Evolutionary conservation across 108 stramenopile species (phyloP).

Genomic region (Fistulifera solaris): DNA sequence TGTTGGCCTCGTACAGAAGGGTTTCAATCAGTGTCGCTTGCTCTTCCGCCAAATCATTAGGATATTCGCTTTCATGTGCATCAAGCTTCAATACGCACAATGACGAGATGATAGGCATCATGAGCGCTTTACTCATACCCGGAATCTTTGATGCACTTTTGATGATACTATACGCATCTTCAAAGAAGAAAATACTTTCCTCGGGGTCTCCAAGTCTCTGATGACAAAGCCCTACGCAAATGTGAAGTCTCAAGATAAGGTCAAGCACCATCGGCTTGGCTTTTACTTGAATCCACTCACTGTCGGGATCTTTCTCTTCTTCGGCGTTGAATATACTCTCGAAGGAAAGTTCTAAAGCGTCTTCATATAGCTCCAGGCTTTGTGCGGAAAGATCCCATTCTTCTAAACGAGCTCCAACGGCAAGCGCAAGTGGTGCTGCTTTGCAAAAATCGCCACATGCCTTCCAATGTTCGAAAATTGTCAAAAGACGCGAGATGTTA

Average conservation of each 20-base stretch:
- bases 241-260: conserved; percentile 20
- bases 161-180: conserved; percentile 20
- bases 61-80: conserved; percentile 2
- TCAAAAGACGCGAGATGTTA: conserved; percentile 18
- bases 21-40: conserved; percentile 29
- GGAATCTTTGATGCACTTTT: conserved; percentile 15
- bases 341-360: conserved; percentile 16
- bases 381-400: conserved; percentile 14
- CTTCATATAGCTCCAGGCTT: conserved; percentile 14
- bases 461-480: conserved; percentile 52
- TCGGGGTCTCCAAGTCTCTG: conserved; percentile 10
- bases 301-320: background rate
- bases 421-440: conserved; percentile 30
- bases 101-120: conserved; percentile 21
- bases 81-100: conserved; percentile 12
- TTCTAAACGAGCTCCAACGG: conserved; percentile 26
- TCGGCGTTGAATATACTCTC: conserved; percentile 11
- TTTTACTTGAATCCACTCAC: conserved; percentile 14
- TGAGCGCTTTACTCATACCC: conserved; percentile 8
- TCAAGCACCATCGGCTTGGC: conserved; percentile 17
- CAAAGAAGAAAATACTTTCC: conserved; percentile 11
- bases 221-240: conserved; percentile 20
- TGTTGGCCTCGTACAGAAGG: conserved; percentile 46
- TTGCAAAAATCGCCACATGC: conserved; percentile 36
- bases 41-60: conserved; percentile 2